Percentiles rank a stretch among this genome's conserved stretches.
Evolutionary conservation across 805 yeast species (phyloP).

Genomic region (Schwanniomyces occidentalis): DNA sequence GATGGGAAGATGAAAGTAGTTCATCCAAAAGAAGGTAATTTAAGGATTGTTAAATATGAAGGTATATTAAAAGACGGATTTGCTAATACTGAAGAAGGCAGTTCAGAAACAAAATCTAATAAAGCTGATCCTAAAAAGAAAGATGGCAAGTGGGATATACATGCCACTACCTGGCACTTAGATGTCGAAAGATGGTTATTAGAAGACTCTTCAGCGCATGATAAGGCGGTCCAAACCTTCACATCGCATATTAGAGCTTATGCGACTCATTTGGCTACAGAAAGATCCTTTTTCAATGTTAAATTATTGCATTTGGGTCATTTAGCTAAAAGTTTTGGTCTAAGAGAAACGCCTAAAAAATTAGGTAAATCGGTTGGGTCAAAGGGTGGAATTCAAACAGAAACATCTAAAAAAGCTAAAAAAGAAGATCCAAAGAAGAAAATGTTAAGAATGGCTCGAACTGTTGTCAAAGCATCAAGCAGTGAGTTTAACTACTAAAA

Average conservation of each 20-base stretch:
- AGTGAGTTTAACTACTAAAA: constrained; percentile 71
- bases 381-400: constrained; percentile 31
- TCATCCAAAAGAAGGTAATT: constrained; percentile 37
- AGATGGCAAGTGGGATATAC: constrained; percentile 77
- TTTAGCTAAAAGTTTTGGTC: constrained; percentile 89
- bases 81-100: constrained; percentile 39
- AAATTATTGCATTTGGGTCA: constrained; percentile 90
- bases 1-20: constrained; percentile 47
- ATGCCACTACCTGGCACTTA: constrained; percentile 96
- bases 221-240: constrained; percentile 76
- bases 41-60: constrained; percentile 38
- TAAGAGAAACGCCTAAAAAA: constrained; percentile 91
- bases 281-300: constrained; percentile 78
- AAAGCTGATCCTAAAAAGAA: constrained; percentile 37
- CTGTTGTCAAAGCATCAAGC: constrained; percentile 61
- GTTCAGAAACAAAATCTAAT: constrained; percentile 32
- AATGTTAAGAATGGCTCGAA: constrained; percentile 73
- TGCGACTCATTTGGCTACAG: constrained; percentile 86
- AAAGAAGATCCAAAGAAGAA: constrained; percentile 71
- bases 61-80: constrained; percentile 31
- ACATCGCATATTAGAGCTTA: constrained; percentile 91
- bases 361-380: constrained; percentile 49
- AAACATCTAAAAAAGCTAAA: constrained; percentile 34
- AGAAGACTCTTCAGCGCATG: constrained; percentile 60
- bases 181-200: constrained; percentile 86